Evolutionary conservation across 1,284 basidiomycete species (phyloP).

Genomic region (Cutaneotrichosporon arboriforme): DNA sequence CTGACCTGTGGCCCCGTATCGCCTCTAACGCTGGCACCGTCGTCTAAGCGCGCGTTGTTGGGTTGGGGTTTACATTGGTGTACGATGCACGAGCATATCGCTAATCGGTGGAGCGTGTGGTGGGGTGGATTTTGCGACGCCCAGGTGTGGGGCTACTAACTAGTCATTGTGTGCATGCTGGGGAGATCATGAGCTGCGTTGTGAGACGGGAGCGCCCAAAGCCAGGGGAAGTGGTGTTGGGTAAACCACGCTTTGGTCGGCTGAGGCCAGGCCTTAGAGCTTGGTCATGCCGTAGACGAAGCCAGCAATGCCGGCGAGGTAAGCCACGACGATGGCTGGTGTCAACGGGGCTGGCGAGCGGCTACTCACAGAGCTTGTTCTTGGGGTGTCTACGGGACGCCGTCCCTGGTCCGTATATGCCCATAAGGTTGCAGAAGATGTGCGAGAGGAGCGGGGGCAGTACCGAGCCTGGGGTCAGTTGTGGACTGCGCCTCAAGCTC

Average conservation of each 20-base stretch:
- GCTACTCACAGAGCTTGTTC: conserved; percentile 24
- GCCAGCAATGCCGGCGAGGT: conserved; percentile 39
- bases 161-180: conserved; percentile 2
- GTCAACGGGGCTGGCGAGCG: background rate
- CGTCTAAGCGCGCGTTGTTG: conserved; percentile 54
- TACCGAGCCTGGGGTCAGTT: conserved; percentile 35
- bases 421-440: conserved; percentile 91
- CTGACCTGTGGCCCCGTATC: conserved; percentile 99
- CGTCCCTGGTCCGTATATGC: conserved; percentile 48
- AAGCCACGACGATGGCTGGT: conserved; percentile 29
- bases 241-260: no score
- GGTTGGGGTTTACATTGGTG: conserved; percentile 19
- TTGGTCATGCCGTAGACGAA: conserved; percentile 25
- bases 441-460: conserved; percentile 65
- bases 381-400: conserved; percentile 36
- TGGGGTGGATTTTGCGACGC: background rate
- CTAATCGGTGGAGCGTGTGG: background rate
- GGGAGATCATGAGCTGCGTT: no score
- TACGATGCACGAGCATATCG: conserved; percentile 24
- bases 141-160: background rate
- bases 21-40: conserved; percentile 97
- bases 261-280: conserved; percentile 3
- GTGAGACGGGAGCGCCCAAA: no score
- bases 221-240: no score
- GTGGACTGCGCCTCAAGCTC: conserved; percentile 30